Conservation (phyloP, 305 asterid species). For the Fraxinus angustifolia region DNA sequence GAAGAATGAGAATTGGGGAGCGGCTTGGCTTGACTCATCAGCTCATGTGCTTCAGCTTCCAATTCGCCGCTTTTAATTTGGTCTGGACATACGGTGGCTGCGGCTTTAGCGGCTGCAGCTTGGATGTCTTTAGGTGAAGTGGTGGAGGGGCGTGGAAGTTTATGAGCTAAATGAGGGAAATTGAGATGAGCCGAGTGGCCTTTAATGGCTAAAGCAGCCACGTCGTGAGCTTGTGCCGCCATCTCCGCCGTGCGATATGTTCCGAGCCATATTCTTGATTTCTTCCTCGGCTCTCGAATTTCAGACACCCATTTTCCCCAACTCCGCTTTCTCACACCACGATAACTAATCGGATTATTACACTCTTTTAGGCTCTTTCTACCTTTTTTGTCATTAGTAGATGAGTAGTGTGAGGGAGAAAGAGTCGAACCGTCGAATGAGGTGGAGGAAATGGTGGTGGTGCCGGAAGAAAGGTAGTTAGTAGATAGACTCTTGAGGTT, state of each 20-base stretch:
- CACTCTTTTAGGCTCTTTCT: slow-evolving; percentile 3
- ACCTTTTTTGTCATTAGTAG: slow-evolving; percentile 23
- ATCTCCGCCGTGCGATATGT: slow-evolving; percentile 34
- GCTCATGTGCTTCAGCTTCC: slow-evolving; percentile 26
- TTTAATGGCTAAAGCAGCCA: slow-evolving; percentile 83
- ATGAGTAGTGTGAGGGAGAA: slow-evolving; percentile 24
- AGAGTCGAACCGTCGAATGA: slow-evolving; percentile 12
- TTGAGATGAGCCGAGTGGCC: slow-evolving; percentile 76
- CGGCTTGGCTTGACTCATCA: slow-evolving; percentile 26
- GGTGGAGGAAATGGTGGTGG: slow-evolving; percentile 22
- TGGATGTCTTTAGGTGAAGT: slow-evolving; percentile 74
- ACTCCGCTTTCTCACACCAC: slow-evolving; percentile 80
- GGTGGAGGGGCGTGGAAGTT: slow-evolving; percentile 71
- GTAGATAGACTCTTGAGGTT: slow-evolving; percentile 31
- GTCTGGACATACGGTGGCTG: slow-evolving; percentile 22
- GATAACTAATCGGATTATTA: slow-evolving; percentile 22
- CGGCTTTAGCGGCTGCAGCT: slow-evolving; percentile 77
- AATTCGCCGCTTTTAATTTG: not conserved
- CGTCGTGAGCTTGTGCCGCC: slow-evolving; percentile 98
- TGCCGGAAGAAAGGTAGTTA: slow-evolving; percentile 31
- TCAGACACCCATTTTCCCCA: slow-evolving; percentile 99
- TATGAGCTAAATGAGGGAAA: slow-evolving; percentile 63
- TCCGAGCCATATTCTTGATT: slow-evolving; percentile 94
- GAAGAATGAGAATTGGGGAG: slow-evolving; percentile 41
- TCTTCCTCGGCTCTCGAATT: slow-evolving; percentile 84